Evolutionary conservation across 2,329 filamentous ascomycete genomes (phyloP).

Genomic region (Phaeophleospora eucalypticola): DNA sequence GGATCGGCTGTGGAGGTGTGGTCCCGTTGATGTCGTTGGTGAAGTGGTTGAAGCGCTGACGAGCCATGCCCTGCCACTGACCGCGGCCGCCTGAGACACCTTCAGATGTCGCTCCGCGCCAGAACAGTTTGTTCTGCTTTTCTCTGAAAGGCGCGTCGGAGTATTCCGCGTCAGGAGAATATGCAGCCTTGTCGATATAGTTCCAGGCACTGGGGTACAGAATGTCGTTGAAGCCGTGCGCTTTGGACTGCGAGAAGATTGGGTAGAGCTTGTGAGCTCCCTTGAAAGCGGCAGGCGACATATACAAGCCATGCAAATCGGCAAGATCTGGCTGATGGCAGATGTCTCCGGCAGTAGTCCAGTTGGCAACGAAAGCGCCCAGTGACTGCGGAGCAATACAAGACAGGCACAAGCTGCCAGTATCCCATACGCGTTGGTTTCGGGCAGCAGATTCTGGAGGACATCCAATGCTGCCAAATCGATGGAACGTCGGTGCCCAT

Average conservation of each 20-base stretch:
- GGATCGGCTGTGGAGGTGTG: constrained; percentile 49
- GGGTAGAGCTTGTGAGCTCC: constrained; percentile 64
- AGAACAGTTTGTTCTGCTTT: constrained; percentile 65
- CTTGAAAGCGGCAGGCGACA: constrained; percentile 59
- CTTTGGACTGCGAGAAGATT: constrained; percentile 71
- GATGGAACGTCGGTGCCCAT: constrained; percentile 38
- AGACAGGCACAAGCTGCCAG: constrained; percentile 58
- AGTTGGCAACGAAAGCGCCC: constrained; percentile 63
- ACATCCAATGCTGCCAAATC: constrained; percentile 52
- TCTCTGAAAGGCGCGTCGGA: constrained; percentile 55
- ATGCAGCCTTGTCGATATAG: constrained; percentile 55
- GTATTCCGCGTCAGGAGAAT: constrained; percentile 48
- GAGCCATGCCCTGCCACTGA: constrained; percentile 64
- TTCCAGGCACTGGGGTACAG: constrained; percentile 62
- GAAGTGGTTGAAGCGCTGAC: constrained; percentile 69
- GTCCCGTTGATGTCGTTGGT: constrained; percentile 54
- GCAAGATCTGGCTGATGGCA: constrained; percentile 76
- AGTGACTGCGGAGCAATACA: constrained; percentile 63
- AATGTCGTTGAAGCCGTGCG: constrained; percentile 70
- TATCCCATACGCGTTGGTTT: constrained; percentile 59
- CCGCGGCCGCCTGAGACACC: constrained; percentile 46
- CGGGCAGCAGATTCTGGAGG: constrained; percentile 58
- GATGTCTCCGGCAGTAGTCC: constrained; percentile 60
- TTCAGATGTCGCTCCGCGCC: constrained; percentile 67
- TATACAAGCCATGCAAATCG: constrained; percentile 68